phyloP scores from a whole-genome alignment of 371 early-diverging fungal genomes.

The Rhizopus sp. region DNA sequence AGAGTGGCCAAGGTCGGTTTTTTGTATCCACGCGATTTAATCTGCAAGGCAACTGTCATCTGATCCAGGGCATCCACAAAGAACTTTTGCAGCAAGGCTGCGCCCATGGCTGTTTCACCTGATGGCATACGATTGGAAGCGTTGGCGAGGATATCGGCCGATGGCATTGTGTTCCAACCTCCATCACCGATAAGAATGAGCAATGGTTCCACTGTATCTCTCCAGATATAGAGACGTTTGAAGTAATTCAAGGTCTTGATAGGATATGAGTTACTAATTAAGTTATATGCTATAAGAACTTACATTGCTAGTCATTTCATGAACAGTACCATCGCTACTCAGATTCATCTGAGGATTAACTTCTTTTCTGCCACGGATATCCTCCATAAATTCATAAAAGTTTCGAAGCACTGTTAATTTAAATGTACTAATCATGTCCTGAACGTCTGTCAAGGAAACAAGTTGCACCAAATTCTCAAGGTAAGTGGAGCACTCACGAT shows the following conservation, averaged over 20 bases:
- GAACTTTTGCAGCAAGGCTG: slow-evolving; percentile 34
- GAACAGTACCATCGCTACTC: slow-evolving; percentile 84
- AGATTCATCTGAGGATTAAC: slow-evolving; percentile 48
- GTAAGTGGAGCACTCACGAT: slow-evolving; percentile 28
- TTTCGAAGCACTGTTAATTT: slow-evolving; percentile 61
- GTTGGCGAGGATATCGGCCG: slow-evolving; percentile 15
- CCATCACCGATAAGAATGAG: slow-evolving; percentile 59
- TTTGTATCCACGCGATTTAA: slow-evolving; percentile 75
- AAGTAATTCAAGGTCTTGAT: slow-evolving; percentile 62
- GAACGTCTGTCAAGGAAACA: slow-evolving; percentile 40
- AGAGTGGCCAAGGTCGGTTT: slow-evolving; percentile 70
- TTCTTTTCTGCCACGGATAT: slow-evolving; percentile 52
- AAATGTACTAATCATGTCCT: slow-evolving; percentile 58
- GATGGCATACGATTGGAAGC: slow-evolving; percentile 2
- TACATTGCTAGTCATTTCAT: slow-evolving; percentile 83
- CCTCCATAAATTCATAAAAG: slow-evolving; percentile 76
- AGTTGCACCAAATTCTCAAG: slow-evolving; percentile 25
- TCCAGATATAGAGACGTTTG: slow-evolving; percentile 59
- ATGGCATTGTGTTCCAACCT: slow-evolving; percentile 55
- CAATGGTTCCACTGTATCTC: slow-evolving; percentile 64
- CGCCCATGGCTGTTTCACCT: slow-evolving; percentile 30
- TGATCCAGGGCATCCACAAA: slow-evolving; percentile 62
- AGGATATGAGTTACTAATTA: not conserved
- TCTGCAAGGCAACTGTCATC: slow-evolving; percentile 62
- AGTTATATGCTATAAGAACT: slow-evolving; percentile 10